These are phyloP conservation scores for Rhinocladiella similis DNA, from an alignment of 2,329 filamentous ascomycete genomes.

Conservation along the genomic window DNA sequence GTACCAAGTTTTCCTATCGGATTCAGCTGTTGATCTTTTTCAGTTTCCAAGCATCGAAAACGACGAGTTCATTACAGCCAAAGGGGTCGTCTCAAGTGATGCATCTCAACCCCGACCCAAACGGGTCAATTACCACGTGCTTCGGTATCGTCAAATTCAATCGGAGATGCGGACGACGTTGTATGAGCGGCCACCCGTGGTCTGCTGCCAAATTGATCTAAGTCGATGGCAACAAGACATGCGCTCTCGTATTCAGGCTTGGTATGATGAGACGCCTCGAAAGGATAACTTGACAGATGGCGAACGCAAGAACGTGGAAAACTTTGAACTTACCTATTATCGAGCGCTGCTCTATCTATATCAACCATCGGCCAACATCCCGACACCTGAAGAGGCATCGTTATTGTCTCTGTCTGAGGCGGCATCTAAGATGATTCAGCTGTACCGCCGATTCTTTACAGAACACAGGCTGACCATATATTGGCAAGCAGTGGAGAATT, in stretches of 20 bases:
- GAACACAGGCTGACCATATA: constrained; percentile 13
- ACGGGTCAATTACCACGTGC: constrained; percentile 6
- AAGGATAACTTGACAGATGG: not conserved
- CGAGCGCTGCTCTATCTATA: constrained; percentile 16
- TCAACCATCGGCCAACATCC: constrained; percentile 13
- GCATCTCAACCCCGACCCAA: not conserved
- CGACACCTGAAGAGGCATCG: not conserved
- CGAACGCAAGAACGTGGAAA: constrained; percentile 14
- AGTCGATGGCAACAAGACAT: constrained; percentile 6
- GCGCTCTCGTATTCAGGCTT: constrained; percentile 7
- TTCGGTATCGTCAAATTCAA: constrained; percentile 15
- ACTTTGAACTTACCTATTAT: constrained; percentile 16
- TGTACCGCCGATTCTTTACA: constrained; percentile 15
- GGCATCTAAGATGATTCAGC: constrained; percentile 9
- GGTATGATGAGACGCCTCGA: constrained; percentile 12
- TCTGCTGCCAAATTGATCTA: constrained; percentile 4
- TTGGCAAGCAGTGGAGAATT: constrained; percentile 17
- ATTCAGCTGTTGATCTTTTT: not conserved
- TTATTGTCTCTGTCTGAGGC: constrained; percentile 8
- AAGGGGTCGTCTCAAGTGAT: constrained; percentile 1
- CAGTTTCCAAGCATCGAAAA: constrained; percentile 10
- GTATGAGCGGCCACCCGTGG: constrained; percentile 6
- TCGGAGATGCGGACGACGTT: constrained; percentile 16
- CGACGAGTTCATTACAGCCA: constrained; percentile 8
- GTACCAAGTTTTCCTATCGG: not conserved